Percentiles rank a stretch among this genome's conserved stretches.
Evolutionary conservation across 2,329 filamentous ascomycete genomes (phyloP).

Genomic region (Hypoxylon sp.): DNA sequence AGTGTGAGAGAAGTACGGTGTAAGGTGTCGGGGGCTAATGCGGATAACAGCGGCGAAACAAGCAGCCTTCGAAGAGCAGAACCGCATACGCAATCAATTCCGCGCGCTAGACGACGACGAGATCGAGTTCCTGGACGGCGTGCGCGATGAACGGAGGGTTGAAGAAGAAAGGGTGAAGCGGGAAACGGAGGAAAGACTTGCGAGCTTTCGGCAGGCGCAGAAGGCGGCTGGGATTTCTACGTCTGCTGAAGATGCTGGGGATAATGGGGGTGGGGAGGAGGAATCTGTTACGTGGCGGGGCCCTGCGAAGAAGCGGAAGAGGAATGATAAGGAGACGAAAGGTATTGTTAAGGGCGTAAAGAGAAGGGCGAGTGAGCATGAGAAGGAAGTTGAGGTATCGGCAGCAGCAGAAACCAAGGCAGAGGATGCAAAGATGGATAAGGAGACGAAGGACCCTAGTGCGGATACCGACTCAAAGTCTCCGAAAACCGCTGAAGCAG

Average conservation of each 20-base stretch:
- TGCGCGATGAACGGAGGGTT: conserved; percentile 63
- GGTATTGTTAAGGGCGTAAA: conserved; percentile 52
- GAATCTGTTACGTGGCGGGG: conserved; percentile 56
- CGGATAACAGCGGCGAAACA: conserved; percentile 75
- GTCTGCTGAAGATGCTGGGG: conserved; percentile 33
- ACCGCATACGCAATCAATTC: conserved; percentile 81
- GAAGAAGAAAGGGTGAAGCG: conserved; percentile 69
- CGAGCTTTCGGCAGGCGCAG: conserved; percentile 69
- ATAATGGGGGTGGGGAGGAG: conserved; percentile 50
- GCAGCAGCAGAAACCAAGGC: conserved; percentile 47
- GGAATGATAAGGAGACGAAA: conserved; percentile 55
- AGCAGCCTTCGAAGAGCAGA: conserved; percentile 83
- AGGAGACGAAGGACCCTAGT: conserved; percentile 1
- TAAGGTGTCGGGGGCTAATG: neutral
- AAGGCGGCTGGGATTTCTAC: conserved; percentile 34
- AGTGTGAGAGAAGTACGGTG: neutral
- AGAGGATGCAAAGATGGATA: conserved; percentile 28
- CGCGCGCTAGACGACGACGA: conserved; percentile 84
- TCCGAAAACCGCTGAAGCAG: conserved; percentile 6
- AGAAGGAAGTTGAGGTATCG: conserved; percentile 56
- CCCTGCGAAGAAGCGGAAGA: conserved; percentile 57
- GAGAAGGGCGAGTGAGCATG: conserved; percentile 57
- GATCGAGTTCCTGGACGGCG: conserved; percentile 78
- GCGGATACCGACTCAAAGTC: conserved; percentile 5
- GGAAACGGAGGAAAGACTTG: conserved; percentile 71